These are phyloP conservation scores for Nigrospora osmanthi DNA, from an alignment of 2,329 filamentous ascomycete species.

Conservation along the genomic window DNA sequence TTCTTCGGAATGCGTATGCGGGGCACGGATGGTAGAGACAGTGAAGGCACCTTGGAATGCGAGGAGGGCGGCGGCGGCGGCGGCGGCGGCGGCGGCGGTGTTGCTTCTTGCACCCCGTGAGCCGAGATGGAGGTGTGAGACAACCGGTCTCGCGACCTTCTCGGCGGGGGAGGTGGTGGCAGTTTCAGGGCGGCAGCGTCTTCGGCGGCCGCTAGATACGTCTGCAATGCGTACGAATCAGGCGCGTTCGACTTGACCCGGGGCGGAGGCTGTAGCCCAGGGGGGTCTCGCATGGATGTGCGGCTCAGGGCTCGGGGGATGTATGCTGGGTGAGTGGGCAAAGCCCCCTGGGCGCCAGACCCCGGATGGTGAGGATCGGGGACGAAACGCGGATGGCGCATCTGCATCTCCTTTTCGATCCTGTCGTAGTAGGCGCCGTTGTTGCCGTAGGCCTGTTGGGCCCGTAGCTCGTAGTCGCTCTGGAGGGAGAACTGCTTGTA, in stretches of 20 bases:
- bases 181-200: too few species aligned
- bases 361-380: slow-evolving; percentile 15
- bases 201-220: too few species aligned
- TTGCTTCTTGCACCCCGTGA: too few species aligned
- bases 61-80: slow-evolving; percentile 14
- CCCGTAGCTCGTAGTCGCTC: slow-evolving; percentile 17
- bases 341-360: slow-evolving; percentile 17
- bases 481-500: slow-evolving; percentile 5
- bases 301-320: slow-evolving; percentile 29
- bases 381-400: slow-evolving; percentile 13
- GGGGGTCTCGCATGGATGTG: slow-evolving; percentile 8
- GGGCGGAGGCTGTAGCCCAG: neutral
- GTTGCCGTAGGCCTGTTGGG: slow-evolving; percentile 15
- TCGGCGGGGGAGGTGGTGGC: too few species aligned
- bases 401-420: slow-evolving; percentile 21
- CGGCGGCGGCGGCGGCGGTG: too few species aligned
- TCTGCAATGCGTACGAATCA: too few species aligned
- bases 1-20: slow-evolving; percentile 32
- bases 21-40: slow-evolving; percentile 28
- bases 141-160: too few species aligned
- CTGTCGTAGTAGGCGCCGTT: slow-evolving; percentile 33
- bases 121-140: too few species aligned
- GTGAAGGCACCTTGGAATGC: slow-evolving; percentile 21
- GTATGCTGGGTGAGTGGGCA: slow-evolving; percentile 43
- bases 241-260: too few species aligned